Conservation (phyloP, 441 rosid species). For the Breynia disticha region DNA sequence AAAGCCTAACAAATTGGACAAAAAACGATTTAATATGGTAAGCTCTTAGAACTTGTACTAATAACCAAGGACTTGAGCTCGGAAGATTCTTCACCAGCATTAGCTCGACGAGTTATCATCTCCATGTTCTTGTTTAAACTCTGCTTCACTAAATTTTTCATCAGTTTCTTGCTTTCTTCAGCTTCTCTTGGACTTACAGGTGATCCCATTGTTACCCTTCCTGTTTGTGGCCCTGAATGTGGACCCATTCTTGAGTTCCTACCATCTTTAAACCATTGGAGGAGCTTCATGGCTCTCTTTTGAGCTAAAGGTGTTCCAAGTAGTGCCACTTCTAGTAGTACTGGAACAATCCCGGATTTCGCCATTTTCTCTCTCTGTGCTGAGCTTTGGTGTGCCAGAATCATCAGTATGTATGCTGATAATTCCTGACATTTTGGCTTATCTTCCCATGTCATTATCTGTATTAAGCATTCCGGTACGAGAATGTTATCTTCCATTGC, state of each 20-base stretch:
- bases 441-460: constrained; percentile 80
- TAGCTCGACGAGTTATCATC: constrained; percentile 68
- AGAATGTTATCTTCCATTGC: constrained; percentile 46
- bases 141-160: constrained; percentile 75
- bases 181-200: constrained; percentile 44
- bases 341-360: constrained; percentile 66
- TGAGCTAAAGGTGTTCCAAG: constrained; percentile 71
- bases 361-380: constrained; percentile 61
- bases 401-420: constrained; percentile 68
- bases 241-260: constrained; percentile 70
- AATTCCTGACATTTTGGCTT: constrained; percentile 78
- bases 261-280: constrained; percentile 93
- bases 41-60: constrained; percentile 84
- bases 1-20: neutral
- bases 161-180: constrained; percentile 61
- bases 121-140: constrained; percentile 86
- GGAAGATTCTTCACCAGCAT: constrained; percentile 23
- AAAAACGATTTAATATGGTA: constrained; percentile 40
- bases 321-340: constrained; percentile 56
- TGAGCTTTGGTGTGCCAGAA: constrained; percentile 77
- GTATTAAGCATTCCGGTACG: constrained; percentile 60
- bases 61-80: constrained; percentile 53
- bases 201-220: constrained; percentile 42
- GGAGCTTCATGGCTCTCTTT: constrained; percentile 64
- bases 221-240: constrained; percentile 85